Evolutionary conservation across 139 green algal species (phyloP).

Genomic region (Chlorella sorokiniana): DNA sequence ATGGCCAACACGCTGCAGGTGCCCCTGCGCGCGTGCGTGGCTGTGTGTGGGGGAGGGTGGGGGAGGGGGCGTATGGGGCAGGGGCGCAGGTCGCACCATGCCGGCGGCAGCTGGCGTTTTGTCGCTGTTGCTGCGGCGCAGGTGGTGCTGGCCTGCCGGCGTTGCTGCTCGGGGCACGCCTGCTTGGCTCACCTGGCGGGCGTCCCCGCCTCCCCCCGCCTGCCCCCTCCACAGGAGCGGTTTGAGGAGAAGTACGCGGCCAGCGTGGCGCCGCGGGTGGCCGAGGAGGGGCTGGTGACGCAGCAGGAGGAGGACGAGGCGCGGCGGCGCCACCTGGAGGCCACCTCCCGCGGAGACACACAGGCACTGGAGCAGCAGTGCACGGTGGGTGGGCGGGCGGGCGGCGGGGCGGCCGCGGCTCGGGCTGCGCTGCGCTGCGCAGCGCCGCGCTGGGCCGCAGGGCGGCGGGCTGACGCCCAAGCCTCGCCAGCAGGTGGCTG

Average conservation of each 20-base stretch:
- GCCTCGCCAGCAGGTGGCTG: too few relatives aligned
- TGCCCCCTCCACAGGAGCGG: conserved; percentile 36
- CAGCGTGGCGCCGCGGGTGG: conserved; percentile 43
- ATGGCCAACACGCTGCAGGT: conserved; percentile 83
- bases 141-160: too few relatives aligned
- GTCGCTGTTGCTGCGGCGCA: neutral
- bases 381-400: conserved; percentile 17
- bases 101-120: neutral
- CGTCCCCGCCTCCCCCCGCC: neutral
- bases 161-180: too few relatives aligned
- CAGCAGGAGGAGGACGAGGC: conserved; percentile 36
- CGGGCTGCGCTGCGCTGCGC: conserved; percentile 7
- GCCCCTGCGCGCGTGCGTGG: too few relatives aligned
- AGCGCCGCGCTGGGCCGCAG: neutral
- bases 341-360: neutral
- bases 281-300: conserved; percentile 48
- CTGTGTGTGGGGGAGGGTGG: neutral
- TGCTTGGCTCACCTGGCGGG: neutral
- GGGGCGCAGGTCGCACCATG: too few relatives aligned
- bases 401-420: too few relatives aligned
- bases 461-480: neutral
- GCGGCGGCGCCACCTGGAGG: conserved; percentile 15
- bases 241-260: conserved; percentile 69
- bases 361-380: conserved; percentile 38
- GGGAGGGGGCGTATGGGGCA: neutral